phyloP scores from a whole-genome alignment of 176 grass and related monocot species.

The Oryza meridionalis region DNA sequence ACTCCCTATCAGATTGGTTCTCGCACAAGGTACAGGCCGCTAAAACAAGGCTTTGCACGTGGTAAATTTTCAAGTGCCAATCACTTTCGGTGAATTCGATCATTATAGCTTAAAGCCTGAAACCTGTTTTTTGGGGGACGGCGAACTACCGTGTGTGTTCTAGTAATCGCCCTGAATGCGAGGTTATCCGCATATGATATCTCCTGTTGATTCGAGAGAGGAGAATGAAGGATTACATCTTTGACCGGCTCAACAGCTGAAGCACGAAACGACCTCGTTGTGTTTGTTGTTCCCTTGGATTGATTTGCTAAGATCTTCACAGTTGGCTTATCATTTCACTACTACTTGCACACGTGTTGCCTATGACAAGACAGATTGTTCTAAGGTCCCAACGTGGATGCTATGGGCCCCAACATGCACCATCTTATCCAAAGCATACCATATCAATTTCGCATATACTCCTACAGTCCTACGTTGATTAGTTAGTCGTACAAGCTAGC shows the following conservation, averaged over 20 bases:
- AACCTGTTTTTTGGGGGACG: neutral
- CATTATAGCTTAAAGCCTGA: neutral
- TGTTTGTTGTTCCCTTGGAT: neutral
- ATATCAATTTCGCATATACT: neutral
- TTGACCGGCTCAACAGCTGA: neutral
- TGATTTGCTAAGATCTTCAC: neutral
- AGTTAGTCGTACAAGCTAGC: neutral
- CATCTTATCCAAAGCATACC: constrained; percentile 21
- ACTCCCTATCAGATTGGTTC: neutral
- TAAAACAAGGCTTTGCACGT: neutral
- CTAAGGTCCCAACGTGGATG: neutral
- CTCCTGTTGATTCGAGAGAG: neutral
- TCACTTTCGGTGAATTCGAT: neutral
- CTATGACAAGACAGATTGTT: neutral
- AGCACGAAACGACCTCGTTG: neutral
- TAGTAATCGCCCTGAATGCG: neutral
- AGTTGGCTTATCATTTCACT: neutral
- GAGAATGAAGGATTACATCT: neutral
- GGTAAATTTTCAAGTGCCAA: neutral
- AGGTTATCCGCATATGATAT: neutral
- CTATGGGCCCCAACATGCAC: too few relatives aligned
- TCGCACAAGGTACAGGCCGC: neutral
- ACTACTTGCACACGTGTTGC: constrained; percentile 23
- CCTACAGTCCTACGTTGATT: neutral
- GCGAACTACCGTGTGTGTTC: neutral